Evolutionary conservation across 2,329 filamentous ascomycete genomes (phyloP).

Genomic region (Hymenoscyphus infarciens): DNA sequence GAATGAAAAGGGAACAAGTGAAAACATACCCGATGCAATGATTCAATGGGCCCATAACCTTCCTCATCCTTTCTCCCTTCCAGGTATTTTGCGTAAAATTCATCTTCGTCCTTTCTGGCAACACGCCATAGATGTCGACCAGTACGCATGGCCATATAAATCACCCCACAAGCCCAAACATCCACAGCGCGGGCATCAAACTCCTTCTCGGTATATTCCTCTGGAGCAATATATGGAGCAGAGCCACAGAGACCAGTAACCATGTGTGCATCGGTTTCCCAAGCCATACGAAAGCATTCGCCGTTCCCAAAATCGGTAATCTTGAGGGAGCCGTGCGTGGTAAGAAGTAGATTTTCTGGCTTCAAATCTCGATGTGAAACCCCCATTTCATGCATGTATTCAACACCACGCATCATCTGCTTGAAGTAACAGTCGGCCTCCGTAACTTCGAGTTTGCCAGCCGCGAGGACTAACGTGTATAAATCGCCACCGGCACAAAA

Average conservation of each 20-base stretch:
- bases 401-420: conserved; percentile 97
- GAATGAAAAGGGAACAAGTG: not conserved
- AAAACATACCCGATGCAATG: conserved; percentile 78
- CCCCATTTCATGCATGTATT: conserved; percentile 99
- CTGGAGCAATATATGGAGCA: conserved; percentile 93
- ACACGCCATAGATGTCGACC: conserved; percentile 94
- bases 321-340: conserved; percentile 87
- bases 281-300: conserved; percentile 99
- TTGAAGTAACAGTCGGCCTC: conserved; percentile 99
- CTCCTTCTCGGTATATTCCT: conserved; percentile 92
- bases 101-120: conserved; percentile 95
- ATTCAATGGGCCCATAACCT: conserved; percentile 95
- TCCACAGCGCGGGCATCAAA: conserved; percentile 98
- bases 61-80: conserved; percentile 91
- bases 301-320: conserved; percentile 99
- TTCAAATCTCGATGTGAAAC: conserved; percentile 96
- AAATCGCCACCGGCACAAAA: conserved; percentile 96
- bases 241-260: conserved; percentile 95
- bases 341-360: conserved; percentile 92
- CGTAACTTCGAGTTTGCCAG: conserved; percentile 83
- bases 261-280: conserved; percentile 98
- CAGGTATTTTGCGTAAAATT: conserved; percentile 93
- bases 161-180: conserved; percentile 96
- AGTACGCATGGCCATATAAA: conserved; percentile 99
- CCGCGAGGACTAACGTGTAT: conserved; percentile 87